These are phyloP conservation scores for Plenodomus lindquistii DNA, from an alignment of 2,329 filamentous ascomycete species.

Conservation along the genomic window DNA sequence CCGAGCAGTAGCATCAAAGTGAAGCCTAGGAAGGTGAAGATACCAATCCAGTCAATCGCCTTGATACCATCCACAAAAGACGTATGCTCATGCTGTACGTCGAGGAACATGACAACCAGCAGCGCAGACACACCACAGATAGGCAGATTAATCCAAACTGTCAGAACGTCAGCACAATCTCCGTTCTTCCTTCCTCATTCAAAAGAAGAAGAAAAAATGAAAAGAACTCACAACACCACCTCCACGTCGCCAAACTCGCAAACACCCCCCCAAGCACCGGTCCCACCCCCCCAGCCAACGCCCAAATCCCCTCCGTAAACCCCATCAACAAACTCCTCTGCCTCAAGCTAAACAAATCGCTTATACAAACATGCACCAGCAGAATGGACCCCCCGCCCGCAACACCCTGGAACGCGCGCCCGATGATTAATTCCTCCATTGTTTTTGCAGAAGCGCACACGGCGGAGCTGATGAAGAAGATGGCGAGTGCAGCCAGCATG, in stretches of 20 bases:
- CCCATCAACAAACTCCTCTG: conserved; percentile 56
- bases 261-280: conserved; percentile 59
- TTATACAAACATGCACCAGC: conserved; percentile 65
- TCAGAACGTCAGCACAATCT: background rate
- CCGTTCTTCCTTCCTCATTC: no score
- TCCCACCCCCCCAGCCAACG: conserved; percentile 56
- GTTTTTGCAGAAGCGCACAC: conserved; percentile 61
- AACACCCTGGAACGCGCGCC: conserved; percentile 65
- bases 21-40: conserved; percentile 55
- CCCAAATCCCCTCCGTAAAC: conserved; percentile 59
- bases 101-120: conserved; percentile 56
- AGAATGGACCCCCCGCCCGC: conserved; percentile 66
- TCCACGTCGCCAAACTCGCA: conserved; percentile 51
- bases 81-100: conserved; percentile 60
- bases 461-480: conserved; percentile 65
- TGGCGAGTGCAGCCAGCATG: conserved; percentile 54
- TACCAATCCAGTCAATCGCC: conserved; percentile 60
- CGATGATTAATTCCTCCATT: conserved; percentile 64
- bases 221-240: conserved; percentile 52
- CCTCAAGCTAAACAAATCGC: conserved; percentile 65
- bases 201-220: background rate
- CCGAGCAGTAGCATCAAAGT: conserved; percentile 58
- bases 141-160: conserved; percentile 60
- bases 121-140: conserved; percentile 54
- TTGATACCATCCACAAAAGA: conserved; percentile 52